Evolutionary conservation across 75 land plant species (phyloP), one percentile per base, ranked within the genome.

Genomic region (Cunninghamia lanceolata): DNA sequence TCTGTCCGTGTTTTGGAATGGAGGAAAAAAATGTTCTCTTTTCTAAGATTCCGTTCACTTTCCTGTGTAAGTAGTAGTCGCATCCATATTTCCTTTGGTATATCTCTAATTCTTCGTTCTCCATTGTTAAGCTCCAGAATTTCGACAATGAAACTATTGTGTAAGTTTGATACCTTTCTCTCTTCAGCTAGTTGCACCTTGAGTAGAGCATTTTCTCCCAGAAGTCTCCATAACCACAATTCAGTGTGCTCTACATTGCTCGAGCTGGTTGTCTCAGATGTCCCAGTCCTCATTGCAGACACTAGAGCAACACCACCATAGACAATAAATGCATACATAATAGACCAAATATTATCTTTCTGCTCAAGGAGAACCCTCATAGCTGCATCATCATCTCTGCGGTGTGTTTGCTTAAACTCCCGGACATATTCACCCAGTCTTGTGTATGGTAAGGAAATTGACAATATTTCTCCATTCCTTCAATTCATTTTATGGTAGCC

Each of bases 371-470:
- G 45, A 63, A 96, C 94, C 53, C 98, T 94, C 92, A 98, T 92
- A 63, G 94, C 99, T 87, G 96, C 97, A 91, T 98, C 99, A 88
- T 98, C 98, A 86, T 98, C 99, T 78, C 96, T 89, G 32, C 98
- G 88, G 83, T 96, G 98, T 21, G 98, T 96, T 86, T 98, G 99
- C 89, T 98, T 98, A 82, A 94, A 98, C 83, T 98, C 99, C 87
- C 96, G 96, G 47, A 98, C 95, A 91, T 84, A 96, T 87, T 98
- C 99, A 92, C 88, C 90, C 15, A 83, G 92, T 79, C 91, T 87
- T 42, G 93, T 94, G n/a, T n/a, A n/a, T n/a, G n/a, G n/a, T n/a
- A n/a, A n/a, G n/a, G n/a, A n/a, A n/a, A n/a, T n/a, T n/a, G 95
- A 90, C 47, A 98, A 85, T 21, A 96, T 93, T 85, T 98, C 99